Conservation (phyloP, 371 early-diverging fungal species). For the Smittium mucronatum region DNA sequence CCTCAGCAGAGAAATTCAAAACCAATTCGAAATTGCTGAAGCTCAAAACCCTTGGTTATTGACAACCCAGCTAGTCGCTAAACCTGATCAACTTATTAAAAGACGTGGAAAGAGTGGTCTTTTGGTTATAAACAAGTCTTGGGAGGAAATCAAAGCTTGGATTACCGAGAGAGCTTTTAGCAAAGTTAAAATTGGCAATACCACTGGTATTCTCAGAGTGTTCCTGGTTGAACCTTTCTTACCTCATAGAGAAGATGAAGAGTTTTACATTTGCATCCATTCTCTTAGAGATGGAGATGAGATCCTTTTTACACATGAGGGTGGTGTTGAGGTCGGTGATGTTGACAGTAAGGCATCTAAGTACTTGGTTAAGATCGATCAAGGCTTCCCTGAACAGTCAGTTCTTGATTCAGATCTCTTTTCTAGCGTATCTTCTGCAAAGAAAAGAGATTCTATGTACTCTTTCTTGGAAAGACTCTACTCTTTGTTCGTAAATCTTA, state of each 20-base stretch:
- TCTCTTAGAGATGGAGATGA: slow-evolving; percentile 88
- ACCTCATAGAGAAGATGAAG: slow-evolving; percentile 79
- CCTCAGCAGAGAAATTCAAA: slow-evolving; percentile 21
- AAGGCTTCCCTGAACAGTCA: slow-evolving; percentile 46
- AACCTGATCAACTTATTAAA: slow-evolving; percentile 96
- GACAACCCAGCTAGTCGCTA: slow-evolving; percentile 74
- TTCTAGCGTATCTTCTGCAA: slow-evolving; percentile 43
- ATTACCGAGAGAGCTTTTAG: slow-evolving; percentile 75
- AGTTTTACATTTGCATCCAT: slow-evolving; percentile 94
- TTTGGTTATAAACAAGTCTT: slow-evolving; percentile 75
- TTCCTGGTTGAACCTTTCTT: slow-evolving; percentile 94
- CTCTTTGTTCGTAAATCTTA: slow-evolving; percentile 84
- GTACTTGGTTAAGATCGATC: slow-evolving; percentile 57
- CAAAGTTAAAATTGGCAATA: slow-evolving; percentile 66
- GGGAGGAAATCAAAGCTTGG: slow-evolving; percentile 79
- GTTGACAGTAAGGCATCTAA: slow-evolving; percentile 93
- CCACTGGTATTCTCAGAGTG: slow-evolving; percentile 76
- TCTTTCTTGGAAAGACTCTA: slow-evolving; percentile 86
- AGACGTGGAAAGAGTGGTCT: slow-evolving; percentile 92
- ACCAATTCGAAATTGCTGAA: slow-evolving; percentile 40
- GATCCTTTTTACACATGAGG: slow-evolving; percentile 92
- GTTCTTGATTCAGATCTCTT: slow-evolving; percentile 58
- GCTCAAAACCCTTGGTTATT: slow-evolving; percentile 72
- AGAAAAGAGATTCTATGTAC: slow-evolving; percentile 42
- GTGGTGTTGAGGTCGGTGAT: slow-evolving; percentile 95